Evolutionary conservation across 106 monocot genomes (phyloP).

Genomic region (Allium fistulosum): DNA sequence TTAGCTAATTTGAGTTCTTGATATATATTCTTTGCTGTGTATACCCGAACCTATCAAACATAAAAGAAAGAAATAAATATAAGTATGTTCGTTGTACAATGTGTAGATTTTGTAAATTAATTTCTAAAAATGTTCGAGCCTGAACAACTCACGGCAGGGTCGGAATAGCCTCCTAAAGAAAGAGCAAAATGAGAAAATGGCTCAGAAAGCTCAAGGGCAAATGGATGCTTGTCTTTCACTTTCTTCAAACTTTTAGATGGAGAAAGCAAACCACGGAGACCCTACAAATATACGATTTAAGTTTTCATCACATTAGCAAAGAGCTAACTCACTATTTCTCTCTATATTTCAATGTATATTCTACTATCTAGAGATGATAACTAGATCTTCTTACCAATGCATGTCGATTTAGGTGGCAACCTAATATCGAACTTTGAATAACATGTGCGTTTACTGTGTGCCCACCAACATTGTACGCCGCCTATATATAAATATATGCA

Average conservation of each 20-base stretch:
- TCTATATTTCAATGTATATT: no score
- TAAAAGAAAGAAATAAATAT: not conserved
- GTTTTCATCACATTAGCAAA: no score
- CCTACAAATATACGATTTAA: slow-evolving; percentile 17
- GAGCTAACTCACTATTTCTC: no score
- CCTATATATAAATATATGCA: slow-evolving; percentile 23
- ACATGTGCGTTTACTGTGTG: slow-evolving; percentile 39
- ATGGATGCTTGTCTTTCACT: slow-evolving; percentile 33
- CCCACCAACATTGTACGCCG: slow-evolving; percentile 72
- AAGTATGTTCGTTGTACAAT: not conserved
- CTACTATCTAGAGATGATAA: no score
- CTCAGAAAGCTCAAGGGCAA: slow-evolving; percentile 48
- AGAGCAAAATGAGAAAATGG: slow-evolving; percentile 86
- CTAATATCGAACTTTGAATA: slow-evolving; percentile 64
- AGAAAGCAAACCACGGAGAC: slow-evolving; percentile 22
- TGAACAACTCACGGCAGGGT: slow-evolving; percentile 48
- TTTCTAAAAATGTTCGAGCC: no score
- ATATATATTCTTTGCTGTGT: slow-evolving; percentile 46
- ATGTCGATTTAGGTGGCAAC: slow-evolving; percentile 37
- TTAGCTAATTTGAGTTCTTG: slow-evolving; percentile 47
- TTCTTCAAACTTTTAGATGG: slow-evolving; percentile 27
- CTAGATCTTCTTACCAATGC: slow-evolving; percentile 12
- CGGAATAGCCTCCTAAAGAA: slow-evolving; percentile 59
- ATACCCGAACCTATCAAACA: slow-evolving; percentile 45
- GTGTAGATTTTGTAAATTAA: no score